Base-by-base conservation (phyloP, 306 rosid genomes). In the Prunus armeniaca region DNA sequence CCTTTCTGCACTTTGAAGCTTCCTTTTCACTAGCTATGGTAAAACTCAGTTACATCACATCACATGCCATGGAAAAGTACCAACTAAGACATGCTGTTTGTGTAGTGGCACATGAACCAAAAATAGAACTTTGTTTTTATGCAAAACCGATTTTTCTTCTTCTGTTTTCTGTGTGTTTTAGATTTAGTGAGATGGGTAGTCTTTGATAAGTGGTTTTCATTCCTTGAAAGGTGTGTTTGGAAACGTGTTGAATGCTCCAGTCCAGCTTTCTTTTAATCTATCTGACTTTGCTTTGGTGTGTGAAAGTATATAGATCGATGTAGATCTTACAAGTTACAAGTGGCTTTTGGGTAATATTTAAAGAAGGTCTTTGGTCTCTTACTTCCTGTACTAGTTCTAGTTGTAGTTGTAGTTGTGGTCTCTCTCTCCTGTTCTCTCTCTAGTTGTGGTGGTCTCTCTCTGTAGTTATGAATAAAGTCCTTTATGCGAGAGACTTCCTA, bases 221-320 rank as follows among this genome's bases (percentile, higher is more conserved):
- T 20, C 20, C 63, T 8, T 8, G 68, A 78, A 57, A 41, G 70
- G 65, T 19, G 51, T 19, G 69, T 75, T 55, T 66, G 62, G 14
- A 74, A 81, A 81, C 83, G 81, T 71, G 81, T 78, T 74, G 63
- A 84, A 78, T 15, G 62, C 56, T 43, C 81, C 69, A 30, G 8
- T 41, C 69, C 72, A 45, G n/a, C 66, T 70, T 54, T 79, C 41
- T 28, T 34, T 43, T 17, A 9, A 65, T 65, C 45, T 70, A 43
- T 77, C 82, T 69, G 85, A 69, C 85, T 58, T 81, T 65, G 74
- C 85, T 81, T 81, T 75, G 72, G 54, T 43, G 65, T 14, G 76
- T 43, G 63, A 41, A 77, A 78, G 80, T 69, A 46, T 46, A 15
- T 47, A 54, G 43, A 28, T 43, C 41, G 64, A 12, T n/a, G 24